Conservation (phyloP, 805 yeast species). For the Metschnikowia lachancei region DNA sequence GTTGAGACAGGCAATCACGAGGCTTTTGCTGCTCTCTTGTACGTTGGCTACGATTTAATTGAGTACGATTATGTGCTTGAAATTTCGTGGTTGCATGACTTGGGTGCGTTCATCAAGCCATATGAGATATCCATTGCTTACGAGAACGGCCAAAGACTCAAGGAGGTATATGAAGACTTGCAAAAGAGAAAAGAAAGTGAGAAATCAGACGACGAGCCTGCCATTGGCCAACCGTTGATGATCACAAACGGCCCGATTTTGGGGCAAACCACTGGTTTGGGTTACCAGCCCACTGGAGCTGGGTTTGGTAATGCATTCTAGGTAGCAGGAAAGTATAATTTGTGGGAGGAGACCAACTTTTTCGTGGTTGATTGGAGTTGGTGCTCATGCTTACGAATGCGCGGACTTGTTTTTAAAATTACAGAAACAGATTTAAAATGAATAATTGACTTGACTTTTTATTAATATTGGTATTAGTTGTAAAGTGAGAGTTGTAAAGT, state of each 20-base stretch:
- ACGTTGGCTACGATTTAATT: constrained; percentile 77
- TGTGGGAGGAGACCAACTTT: background rate
- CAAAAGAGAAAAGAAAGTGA: constrained; percentile 65
- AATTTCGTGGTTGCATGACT: constrained; percentile 83
- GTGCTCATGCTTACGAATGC: background rate
- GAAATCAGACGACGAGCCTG: constrained; percentile 47
- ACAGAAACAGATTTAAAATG: background rate
- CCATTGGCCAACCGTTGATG: constrained; percentile 66
- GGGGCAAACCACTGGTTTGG: constrained; percentile 45
- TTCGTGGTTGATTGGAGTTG: constrained; percentile 18
- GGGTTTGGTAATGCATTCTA: constrained; percentile 60
- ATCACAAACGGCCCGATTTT: constrained; percentile 71
- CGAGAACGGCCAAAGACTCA: constrained; percentile 69
- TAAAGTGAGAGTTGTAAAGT: too few relatives aligned
- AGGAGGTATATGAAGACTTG: constrained; percentile 66
- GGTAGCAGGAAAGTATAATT: background rate
- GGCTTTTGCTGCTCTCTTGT: constrained; percentile 86
- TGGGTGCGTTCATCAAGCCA: constrained; percentile 86
- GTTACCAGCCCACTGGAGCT: constrained; percentile 68
- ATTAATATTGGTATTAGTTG: too few relatives aligned
- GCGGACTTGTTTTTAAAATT: background rate
- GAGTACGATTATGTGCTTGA: constrained; percentile 83
- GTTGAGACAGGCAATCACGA: constrained; percentile 97
- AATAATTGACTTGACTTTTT: background rate
- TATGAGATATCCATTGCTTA: constrained; percentile 80